Percentiles rank a stretch among this genome's conserved stretches.
These are phyloP conservation scores for Mangifera indica DNA, from an alignment of 345 rosid species.

Conservation along the genomic window DNA sequence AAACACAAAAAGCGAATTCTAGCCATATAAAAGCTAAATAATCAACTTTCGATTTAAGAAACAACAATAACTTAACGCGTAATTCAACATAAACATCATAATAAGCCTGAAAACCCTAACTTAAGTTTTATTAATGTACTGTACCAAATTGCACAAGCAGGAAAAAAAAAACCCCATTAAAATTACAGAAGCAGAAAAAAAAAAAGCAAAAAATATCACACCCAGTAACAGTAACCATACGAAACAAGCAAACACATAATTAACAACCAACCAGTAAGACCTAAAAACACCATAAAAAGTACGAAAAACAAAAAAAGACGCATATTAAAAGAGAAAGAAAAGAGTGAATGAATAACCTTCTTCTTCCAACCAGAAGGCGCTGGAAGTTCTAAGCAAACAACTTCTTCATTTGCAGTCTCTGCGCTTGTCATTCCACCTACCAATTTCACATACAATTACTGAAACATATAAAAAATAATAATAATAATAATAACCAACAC, in stretches of 20 bases:
- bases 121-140: neutral
- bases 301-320: neutral
- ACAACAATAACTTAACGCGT: neutral
- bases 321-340: neutral
- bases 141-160: neutral
- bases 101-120: constrained; percentile 8
- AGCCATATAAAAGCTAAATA: neutral
- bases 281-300: neutral
- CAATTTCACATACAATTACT: constrained; percentile 11
- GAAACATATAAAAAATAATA: neutral
- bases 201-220: neutral
- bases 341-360: constrained; percentile 18
- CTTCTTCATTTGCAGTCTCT: constrained; percentile 14
- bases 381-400: constrained; percentile 26
- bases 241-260: neutral
- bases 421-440: constrained; percentile 31
- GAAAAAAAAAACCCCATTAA: neutral
- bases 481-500: no score
- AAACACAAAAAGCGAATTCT: neutral
- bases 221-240: neutral
- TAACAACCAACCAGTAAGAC: neutral
- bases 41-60: neutral
- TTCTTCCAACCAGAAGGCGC: constrained; percentile 44
- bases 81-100: neutral
- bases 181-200: neutral